Evolutionary conservation across 2,329 filamentous ascomycete genomes (phyloP), one percentile per base, ranked within the genome.

Genomic region (Dactylellina sp.): DNA sequence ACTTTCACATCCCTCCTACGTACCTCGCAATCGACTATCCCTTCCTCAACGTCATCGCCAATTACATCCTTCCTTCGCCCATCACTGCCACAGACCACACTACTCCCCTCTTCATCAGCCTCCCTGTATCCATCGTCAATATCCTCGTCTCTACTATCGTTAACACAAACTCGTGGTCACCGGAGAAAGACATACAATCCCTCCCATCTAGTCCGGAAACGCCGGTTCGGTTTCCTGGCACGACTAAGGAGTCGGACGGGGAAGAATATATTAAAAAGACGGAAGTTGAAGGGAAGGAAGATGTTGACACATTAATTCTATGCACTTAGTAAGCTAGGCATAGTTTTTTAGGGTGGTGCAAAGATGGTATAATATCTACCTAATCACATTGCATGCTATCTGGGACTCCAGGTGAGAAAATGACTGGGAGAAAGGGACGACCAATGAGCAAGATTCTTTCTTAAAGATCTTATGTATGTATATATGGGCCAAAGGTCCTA

Each of bases 211-310:
- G 81, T 88, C 12, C 85, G 87, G 80, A 88, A 88, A 83, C 83
- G 86, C 22, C 83, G 86, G 76, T 84, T 85, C 76, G 87, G 87
- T 0, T 89, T 87, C 77, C 79, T 89, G 52, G 83, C 82, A 76
- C 82, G 86, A 39, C 80, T 84, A 76, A 81, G 83, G 76, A 84
- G 83, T 49, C 83, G 82, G 78, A 84, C 82, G 7, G 87, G 87
- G 1, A 81, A 83, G 66, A 86, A 84, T 81, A 86, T 84, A 71
- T 78, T 89, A 59, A 80, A 81, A 78, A 81, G 86, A 77, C 82
- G 87, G 80, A 82, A 79, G 80, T 76, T 82, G 12, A 88, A 88
- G 84, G 84, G 85, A 60, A 81, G 87, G 75, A 68, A 68, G 71
- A 53, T 50, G 56, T 52, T 75, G 63, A 66, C 62, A 5, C 71